These are phyloP conservation scores for Colletotrichum spaethianum DNA, from an alignment of 2,329 filamentous ascomycete species.

Conservation along the genomic window DNA sequence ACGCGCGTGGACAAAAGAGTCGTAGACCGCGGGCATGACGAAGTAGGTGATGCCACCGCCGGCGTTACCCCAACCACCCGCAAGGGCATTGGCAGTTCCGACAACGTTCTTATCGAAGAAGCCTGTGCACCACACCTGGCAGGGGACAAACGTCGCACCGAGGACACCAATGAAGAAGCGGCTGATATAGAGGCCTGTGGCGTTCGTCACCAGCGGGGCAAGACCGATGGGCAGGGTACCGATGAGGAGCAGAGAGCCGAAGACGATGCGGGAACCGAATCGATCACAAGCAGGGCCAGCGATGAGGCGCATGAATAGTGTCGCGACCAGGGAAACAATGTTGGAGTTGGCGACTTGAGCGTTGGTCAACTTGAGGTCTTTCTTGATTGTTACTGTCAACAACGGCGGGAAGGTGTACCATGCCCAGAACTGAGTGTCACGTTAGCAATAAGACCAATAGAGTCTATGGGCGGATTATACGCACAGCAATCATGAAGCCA, in stretches of 20 bases:
- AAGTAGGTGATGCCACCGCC: conserved; percentile 95
- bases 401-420: conserved; percentile 95
- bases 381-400: conserved; percentile 82
- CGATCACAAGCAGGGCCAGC: conserved; percentile 89
- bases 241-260: conserved; percentile 81
- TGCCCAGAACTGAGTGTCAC: conserved; percentile 77
- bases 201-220: conserved; percentile 79
- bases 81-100: conserved; percentile 88
- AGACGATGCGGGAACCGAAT: conserved; percentile 85
- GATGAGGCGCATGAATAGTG: conserved; percentile 81
- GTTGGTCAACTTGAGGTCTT: conserved; percentile 80
- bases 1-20: conserved; percentile 75
- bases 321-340: conserved; percentile 83
- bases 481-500: conserved; percentile 86
- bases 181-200: conserved; percentile 77
- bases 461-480: conserved; percentile 54
- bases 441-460: background rate
- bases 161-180: conserved; percentile 88
- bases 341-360: conserved; percentile 89
- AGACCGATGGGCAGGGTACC: conserved; percentile 87
- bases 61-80: conserved; percentile 88
- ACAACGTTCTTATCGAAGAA: conserved; percentile 96
- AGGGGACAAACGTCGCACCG: conserved; percentile 84
- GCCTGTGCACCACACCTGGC: conserved; percentile 92
- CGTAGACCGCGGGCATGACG: conserved; percentile 91